These are phyloP conservation scores for Wickerhamiella cacticola DNA, from an alignment of 805 yeast species.

Conservation along the genomic window DNA sequence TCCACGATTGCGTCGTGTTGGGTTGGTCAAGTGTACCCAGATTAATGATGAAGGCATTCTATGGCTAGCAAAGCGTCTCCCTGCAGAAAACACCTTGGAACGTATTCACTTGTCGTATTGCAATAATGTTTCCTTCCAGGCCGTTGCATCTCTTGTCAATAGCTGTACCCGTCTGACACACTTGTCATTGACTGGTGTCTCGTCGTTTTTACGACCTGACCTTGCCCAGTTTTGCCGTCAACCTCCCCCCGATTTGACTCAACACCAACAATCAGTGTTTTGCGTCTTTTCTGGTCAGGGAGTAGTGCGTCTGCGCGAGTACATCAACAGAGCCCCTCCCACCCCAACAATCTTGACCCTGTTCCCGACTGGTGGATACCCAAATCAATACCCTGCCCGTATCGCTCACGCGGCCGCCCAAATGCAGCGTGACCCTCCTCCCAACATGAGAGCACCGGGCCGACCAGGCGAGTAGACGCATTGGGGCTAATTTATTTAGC, in stretches of 20 bases:
- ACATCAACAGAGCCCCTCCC: constrained; percentile 34
- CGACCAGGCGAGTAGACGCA: not conserved
- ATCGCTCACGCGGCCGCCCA: not conserved
- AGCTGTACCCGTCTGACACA: constrained; percentile 83
- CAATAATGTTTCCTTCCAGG: constrained; percentile 61
- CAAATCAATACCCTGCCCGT: too few relatives aligned
- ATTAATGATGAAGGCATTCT: constrained; percentile 74
- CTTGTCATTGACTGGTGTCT: constrained; percentile 80
- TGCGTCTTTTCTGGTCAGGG: constrained; percentile 93
- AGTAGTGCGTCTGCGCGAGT: constrained; percentile 60
- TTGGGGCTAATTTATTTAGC: constrained; percentile 1
- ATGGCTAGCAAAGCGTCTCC: constrained; percentile 46
- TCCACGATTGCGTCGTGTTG: constrained; percentile 77
- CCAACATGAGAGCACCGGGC: constrained; percentile 1
- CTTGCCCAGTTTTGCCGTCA: constrained; percentile 78
- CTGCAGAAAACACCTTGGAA: constrained; percentile 70
- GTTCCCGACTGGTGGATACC: not conserved
- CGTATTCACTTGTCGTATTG: constrained; percentile 91
- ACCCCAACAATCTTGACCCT: not conserved
- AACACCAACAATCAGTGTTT: constrained; percentile 69
- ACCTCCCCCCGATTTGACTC: constrained; percentile 86
- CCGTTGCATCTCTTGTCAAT: constrained; percentile 61
- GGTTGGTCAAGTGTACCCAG: constrained; percentile 79
- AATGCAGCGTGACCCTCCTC: not conserved
- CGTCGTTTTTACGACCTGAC: constrained; percentile 69